Evolutionary conservation across 768 basidiomycete genomes (phyloP), one percentile per base, ranked within the genome.

Genomic region (Boletus reticuloceps): DNA sequence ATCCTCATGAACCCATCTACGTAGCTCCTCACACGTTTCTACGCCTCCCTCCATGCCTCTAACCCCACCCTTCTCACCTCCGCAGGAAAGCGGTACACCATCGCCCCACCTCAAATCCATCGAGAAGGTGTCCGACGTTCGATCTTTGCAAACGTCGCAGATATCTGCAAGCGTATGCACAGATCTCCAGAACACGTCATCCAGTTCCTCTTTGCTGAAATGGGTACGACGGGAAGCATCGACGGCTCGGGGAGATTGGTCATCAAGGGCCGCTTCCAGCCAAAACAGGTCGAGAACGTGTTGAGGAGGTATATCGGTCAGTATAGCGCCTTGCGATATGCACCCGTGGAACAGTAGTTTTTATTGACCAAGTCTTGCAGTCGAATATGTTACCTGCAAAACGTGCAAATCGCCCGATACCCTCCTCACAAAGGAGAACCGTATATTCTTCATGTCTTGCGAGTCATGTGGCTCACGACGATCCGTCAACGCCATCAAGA

Each of bases 371-470:
- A 61, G 31, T 41, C 12, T 41, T 56, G 13, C 61, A 96, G 95
- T 96, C 58, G 95, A 98, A 77, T 98, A 98, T 74, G 96, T 98
- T 57, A 95, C 95, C 38, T 99, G 97, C 84, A 96, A 97, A 75
- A 98, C 95, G 39, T 99, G 97, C 82, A 99, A 98, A 77, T 98
- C 96, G 1, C 92, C 92, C 43, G 97, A 99, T 72, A 99, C 97
- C 3, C 83, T 97, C 19, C 83, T 99, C 37, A 88, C 89, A 29
- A 99, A 98, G 74, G 95, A 98, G 76, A 97, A 97, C 73, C 91
- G 97, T 75, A 92, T 99, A 69, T 98, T 95, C 81, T 99, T 99
- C 82, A 90, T 92, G 84, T 82, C 91, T 0, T 94, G 92, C 75
- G 89, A 94, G 73, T 89, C 89, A 7, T 96, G 93, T 64, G 93